phyloP scores from a whole-genome alignment of 2,329 filamentous ascomycete genomes.

The Coniochaeta hoffmannii region DNA sequence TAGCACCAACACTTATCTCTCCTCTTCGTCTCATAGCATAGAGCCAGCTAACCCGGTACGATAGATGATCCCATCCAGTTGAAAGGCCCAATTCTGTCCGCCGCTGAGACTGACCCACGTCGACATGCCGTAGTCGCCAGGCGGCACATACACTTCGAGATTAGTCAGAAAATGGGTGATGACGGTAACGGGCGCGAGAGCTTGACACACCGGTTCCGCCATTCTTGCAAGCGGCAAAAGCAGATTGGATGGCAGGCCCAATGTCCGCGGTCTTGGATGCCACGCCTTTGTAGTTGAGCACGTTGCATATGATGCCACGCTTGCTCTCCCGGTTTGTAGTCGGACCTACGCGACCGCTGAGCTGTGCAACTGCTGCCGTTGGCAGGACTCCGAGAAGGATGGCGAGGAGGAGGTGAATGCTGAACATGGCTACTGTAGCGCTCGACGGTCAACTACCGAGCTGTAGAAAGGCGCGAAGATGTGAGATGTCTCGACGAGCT shows the following conservation, averaged over 20 bases:
- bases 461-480: neutral
- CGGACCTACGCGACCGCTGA: slow-evolving; percentile 35
- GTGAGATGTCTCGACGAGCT: neutral
- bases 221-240: slow-evolving; percentile 40
- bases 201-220: slow-evolving; percentile 26
- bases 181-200: neutral
- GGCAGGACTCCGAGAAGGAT: neutral
- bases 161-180: neutral
- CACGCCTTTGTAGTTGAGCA: slow-evolving; percentile 42
- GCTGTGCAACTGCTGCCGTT: slow-evolving; percentile 19
- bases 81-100: slow-evolving; percentile 10
- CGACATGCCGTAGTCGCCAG: slow-evolving; percentile 13
- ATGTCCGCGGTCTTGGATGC: slow-evolving; percentile 45
- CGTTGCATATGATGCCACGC: slow-evolving; percentile 39
- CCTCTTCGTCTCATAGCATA: neutral
- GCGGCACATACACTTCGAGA: slow-evolving; percentile 10
- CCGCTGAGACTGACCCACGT: slow-evolving; percentile 12
- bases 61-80: slow-evolving; percentile 14
- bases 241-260: slow-evolving; percentile 36
- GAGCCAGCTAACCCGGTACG: slow-evolving; percentile 10
- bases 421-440: neutral
- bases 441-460: neutral
- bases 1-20: neutral
- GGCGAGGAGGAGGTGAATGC: neutral
- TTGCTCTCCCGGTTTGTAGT: slow-evolving; percentile 33